Evolutionary conservation across 331 rosid species (phyloP), one percentile per base, ranked within the genome.

Genomic region (Dryas integrifolia): DNA sequence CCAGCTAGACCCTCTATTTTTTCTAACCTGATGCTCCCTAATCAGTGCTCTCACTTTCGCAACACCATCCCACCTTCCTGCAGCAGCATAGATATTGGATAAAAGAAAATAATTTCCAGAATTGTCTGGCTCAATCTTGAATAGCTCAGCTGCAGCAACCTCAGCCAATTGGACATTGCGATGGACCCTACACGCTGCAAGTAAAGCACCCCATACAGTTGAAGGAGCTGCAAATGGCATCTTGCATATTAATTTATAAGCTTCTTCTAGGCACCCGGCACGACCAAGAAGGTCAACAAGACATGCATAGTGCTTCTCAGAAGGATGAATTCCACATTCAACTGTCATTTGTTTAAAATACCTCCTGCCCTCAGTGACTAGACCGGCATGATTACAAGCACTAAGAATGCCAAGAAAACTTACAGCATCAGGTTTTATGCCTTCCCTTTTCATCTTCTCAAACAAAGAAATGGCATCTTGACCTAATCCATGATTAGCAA

Each of bases 1-100:
- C 73, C 73, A 69, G 50, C 73, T 51, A 6, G 73, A 69, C 48
- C 73, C 73, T 69, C 45, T 69, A 69, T 69, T 69, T n/a, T 68
- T 68, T n/a, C 73, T 51, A 69, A 51, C 47, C n/a, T 47, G 4
- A 7, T 69, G 61, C 49, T 15, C 62, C 39, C 73, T 69, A 52
- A 69, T 68, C 73, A 51, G 41, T 7, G 35, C 38, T 50, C 73
- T 69, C 35, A 69, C 73, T 38, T 68, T 68, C 0, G n/a, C 24
- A 9, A 68, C 61, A 18, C 60, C 73, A 69, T 52, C 73, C 73
- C 73, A 69, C 60, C 26, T 69, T 69, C 73, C 73, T 15, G 73
- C 40, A 15, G 73, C 73, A 69, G 73, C 62, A 51, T 69, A 69
- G 50, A 40, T 69, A 40, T 69, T 69, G 59, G 61, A 69, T 50